Base-by-base conservation (phyloP, 176 grass and related monocot species). In the Eragrostis nindensis region DNA sequence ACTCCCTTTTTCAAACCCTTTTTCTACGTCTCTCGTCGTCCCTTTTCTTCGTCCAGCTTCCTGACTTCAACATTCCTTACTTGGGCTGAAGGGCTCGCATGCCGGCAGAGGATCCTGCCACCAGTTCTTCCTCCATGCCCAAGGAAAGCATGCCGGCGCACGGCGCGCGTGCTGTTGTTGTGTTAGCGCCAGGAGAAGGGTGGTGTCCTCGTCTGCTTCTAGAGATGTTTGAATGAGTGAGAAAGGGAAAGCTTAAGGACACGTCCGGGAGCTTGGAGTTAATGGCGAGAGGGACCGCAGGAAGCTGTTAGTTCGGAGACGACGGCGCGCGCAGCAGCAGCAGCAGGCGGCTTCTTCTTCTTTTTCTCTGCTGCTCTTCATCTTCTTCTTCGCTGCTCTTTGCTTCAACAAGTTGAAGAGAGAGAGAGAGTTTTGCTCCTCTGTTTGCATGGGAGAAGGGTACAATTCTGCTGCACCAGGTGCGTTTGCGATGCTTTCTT, bases 11-110 rank as follows among this genome's bases (percentile, higher is more conserved):
- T 73, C 78, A 56, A 80, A 77, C 79, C 71, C 70, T 87, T 86
- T 36, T 89, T 57, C 38, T 53, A 59, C 55, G n/a, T 25, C 10
- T 38, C n/a, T n/a, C n/a, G n/a, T n/a, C n/a, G n/a, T n/a, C n/a
- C n/a, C n/a, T n/a, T n/a, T n/a, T n/a, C n/a, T n/a, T n/a, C n/a
- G n/a, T n/a, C n/a, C n/a, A n/a, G n/a, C n/a, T n/a, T n/a, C n/a
- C n/a, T n/a, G n/a, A n/a, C n/a, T n/a, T n/a, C n/a, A n/a, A 80
- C 65, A 80, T n/a, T 94, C 68, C 88, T 94, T 93, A 29, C 62
- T 40, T 18, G 66, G 57, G 53, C 86, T 82, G 81, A 71, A 76
- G 64, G 53, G 50, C 46, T 24, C 29, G 74, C 53, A 17, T 45
- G 24, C 56, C 24, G 26, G 72, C 87, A 59, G 44, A 15, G 25